A percentile compares a stretch with the other conserved stretches of the same genome.
Conservation (phyloP, 2,329 filamentous ascomycete genomes). For the Saccharata proteae region DNA sequence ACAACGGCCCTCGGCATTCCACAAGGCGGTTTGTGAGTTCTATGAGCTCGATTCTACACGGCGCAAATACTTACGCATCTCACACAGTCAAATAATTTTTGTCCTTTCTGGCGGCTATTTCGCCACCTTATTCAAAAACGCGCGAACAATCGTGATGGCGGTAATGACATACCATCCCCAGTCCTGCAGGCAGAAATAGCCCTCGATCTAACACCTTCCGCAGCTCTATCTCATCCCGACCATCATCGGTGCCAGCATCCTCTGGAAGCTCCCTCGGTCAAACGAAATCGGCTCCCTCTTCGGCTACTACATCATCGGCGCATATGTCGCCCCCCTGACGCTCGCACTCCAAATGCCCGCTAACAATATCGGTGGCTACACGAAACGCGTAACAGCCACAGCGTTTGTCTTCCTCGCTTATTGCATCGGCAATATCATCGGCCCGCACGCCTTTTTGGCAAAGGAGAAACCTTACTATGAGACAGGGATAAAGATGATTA, state of each 20-base stretch:
- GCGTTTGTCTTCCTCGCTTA: conserved; percentile 37
- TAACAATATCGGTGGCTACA: conserved; percentile 37
- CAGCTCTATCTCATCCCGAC: conserved; percentile 41
- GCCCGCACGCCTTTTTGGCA: conserved; percentile 35
- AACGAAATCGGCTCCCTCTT: conserved; percentile 37
- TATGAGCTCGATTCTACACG: too few relatives aligned
- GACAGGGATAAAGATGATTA: conserved; percentile 40
- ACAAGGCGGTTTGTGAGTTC: conserved; percentile 41
- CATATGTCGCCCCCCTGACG: conserved; percentile 41
- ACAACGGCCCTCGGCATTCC: conserved; percentile 45
- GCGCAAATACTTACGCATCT: too few relatives aligned
- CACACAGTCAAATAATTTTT: conserved; percentile 41
- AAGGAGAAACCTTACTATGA: conserved; percentile 36
- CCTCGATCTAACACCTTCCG: too few relatives aligned
- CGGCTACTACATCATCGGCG: conserved; percentile 39
- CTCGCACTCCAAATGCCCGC: conserved; percentile 42
- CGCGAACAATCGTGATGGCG: conserved; percentile 41
- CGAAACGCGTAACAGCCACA: conserved; percentile 34
- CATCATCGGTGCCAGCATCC: conserved; percentile 34
- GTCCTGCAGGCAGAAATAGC: too few relatives aligned
- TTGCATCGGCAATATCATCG: conserved; percentile 36
- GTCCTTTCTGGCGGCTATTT: conserved; percentile 42
- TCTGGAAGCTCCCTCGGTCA: conserved; percentile 37
- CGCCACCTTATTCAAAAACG: conserved; percentile 39
- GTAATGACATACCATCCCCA: too few relatives aligned